Base-by-base conservation (phyloP, 306 rosid genomes). In the Cercis canadensis region DNA sequence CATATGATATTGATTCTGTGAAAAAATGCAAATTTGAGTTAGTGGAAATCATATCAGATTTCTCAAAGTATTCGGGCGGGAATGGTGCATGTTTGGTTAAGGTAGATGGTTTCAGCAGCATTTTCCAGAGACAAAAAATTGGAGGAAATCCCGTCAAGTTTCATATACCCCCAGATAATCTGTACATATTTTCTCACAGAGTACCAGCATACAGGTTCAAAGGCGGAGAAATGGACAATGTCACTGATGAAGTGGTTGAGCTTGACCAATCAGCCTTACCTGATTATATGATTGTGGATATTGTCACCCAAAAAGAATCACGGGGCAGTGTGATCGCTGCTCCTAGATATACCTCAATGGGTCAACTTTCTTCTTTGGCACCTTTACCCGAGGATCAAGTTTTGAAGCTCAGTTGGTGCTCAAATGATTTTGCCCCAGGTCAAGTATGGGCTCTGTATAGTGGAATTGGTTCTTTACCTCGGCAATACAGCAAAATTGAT, bases 151-250 rank as follows among this genome's bases (percentile, higher is more conserved):
- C 34, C 3, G 53, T 72, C 41, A 56, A 41, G 3, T 16, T 65
- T 39, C 66, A 65, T 14, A 33, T 74, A 33, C 21, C 47, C 40
- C 58, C 43, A 7, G 51, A 41, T 5, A 65, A 54, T 58, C 8
- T 74, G 16, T 65, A 74, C 41, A 61, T 49, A 44, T 73, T 73
- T 16, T 73, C 77, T n/a, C 77, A 62, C 16, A 62, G 37, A 21
- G 36, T 62, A 62, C 77, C 63, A 0, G 49, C 61, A 18, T 50
- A 72, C 51, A 60, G 53, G 55, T 71, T 59, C 36, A 21, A 31
- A 11, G 76, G 76, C 3, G 68, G 68, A 60, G 76, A 71, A 53
- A 44, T 71, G 11, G 47, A 34, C 60, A 14, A 21, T 24, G 41
- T 61, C 47, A 47, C 49, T 72, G 51, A 61, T 29, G 69, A 59